Base-by-base conservation (phyloP, 441 rosid species). In the Bruguiera hainesii region DNA sequence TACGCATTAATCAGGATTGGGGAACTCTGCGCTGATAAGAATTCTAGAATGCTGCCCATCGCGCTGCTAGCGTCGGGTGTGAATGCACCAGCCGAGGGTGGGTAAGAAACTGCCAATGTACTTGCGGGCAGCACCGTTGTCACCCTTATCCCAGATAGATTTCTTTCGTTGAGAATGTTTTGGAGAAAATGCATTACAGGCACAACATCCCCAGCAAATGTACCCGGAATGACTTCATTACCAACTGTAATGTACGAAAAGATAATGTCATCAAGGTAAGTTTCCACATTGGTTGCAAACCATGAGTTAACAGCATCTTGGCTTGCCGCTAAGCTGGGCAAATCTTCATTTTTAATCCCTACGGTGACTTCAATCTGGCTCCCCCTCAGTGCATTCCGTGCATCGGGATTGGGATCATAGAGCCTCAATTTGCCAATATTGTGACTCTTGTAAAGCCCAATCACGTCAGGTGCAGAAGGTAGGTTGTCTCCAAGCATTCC, bases 1-100 rank as follows among this genome's bases (percentile, higher is more conserved):
- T 85, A 89, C 9, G 86, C 87, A 78, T 87, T 89, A 3, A 84
- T 86, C 83, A 84, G 76, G 46, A 89, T 82, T 7, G 93, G 79
- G 3, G 91, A 83, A 13, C 81, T 78, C 0, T 87, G 83, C 50
- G 69, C 72, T 3, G 73, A 65, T 64, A 83, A 85, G 75, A 76
- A 85, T 9, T 74, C 77, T 9, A 87, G 79, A 46, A 84, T 77
- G 52, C 78, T 83, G 15, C 75, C 74, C 69, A 83, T 77, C 3
- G 79, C 67, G 10, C 49, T 68, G 60, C 59, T 70, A 33, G 80
- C 87, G 53, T 79, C 78, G 6, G 81, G 85, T 7, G 78, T 69
- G 67, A 88, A 88, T 68, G 33, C 74, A 2, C 91, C 88, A 0
- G 80, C 73, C 62, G 85, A 80, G n/a, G 90, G 91, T 6, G 88